phyloP scores from a whole-genome alignment of 352 stramenopile species.

The Globisporangium megalacanthum region DNA sequence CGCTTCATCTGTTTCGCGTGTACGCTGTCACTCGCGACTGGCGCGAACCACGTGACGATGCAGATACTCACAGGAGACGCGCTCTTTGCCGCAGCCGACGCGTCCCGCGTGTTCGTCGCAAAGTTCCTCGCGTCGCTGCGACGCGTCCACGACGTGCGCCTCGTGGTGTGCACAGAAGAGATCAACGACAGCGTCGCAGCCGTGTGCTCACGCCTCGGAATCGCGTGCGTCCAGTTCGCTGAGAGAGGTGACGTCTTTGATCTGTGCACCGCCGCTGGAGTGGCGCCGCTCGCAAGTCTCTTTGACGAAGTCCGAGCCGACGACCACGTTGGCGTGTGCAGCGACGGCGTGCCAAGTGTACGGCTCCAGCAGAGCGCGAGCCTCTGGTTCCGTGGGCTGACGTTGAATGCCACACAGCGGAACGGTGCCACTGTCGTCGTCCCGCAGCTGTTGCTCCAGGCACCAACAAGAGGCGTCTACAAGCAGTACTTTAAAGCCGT shows the following conservation, averaged over 20 bases:
- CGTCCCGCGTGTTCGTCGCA: constrained; percentile 20
- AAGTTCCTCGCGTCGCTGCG: constrained; percentile 24
- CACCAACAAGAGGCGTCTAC: constrained; percentile 50
- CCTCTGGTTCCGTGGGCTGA: constrained; percentile 32
- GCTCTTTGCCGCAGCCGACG: constrained; percentile 23
- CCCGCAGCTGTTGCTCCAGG: constrained; percentile 53
- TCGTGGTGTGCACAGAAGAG: constrained; percentile 45
- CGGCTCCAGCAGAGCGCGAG: constrained; percentile 36
- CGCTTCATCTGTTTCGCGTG: constrained; percentile 46
- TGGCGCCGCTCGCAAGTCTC: constrained; percentile 39
- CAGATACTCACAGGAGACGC: constrained; percentile 11
- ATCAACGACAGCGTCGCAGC: constrained; percentile 39
- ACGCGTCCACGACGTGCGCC: constrained; percentile 16
- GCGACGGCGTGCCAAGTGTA: constrained; percentile 20
- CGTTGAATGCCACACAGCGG: background rate
- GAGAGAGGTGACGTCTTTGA: constrained; percentile 43
- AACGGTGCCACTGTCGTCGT: constrained; percentile 10
- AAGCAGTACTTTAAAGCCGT: constrained; percentile 60
- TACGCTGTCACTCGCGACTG: constrained; percentile 22
- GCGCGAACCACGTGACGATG: constrained; percentile 36
- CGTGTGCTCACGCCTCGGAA: constrained; percentile 31
- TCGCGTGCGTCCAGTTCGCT: constrained; percentile 58
- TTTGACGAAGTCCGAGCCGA: constrained; percentile 35
- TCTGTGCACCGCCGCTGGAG: constrained; percentile 30
- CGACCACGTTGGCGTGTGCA: constrained; percentile 33